These are phyloP conservation scores for Kodamaea sagamina DNA, from an alignment of 805 yeast genomes.

Conservation along the genomic window DNA sequence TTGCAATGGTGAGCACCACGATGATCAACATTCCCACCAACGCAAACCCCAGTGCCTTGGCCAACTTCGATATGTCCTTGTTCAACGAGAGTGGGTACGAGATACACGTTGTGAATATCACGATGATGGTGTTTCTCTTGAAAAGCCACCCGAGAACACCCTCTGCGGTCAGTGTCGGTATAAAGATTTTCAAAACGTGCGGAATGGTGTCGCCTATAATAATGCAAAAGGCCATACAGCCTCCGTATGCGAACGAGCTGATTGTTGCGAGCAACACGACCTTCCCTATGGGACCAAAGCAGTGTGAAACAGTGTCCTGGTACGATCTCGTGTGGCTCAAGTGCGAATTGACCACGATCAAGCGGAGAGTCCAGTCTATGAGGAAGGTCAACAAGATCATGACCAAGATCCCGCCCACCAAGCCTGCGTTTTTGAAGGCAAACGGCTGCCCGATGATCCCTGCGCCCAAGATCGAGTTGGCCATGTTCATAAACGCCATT, in stretches of 20 bases:
- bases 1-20: slow-evolving; percentile 65
- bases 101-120: slow-evolving; percentile 65
- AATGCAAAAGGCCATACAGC: slow-evolving; percentile 89
- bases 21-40: slow-evolving; percentile 80
- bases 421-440: slow-evolving; percentile 79
- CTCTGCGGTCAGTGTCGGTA: slow-evolving; percentile 46
- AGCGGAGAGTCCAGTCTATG: slow-evolving; percentile 83
- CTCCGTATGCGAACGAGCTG: slow-evolving; percentile 91
- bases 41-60: slow-evolving; percentile 86
- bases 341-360: slow-evolving; percentile 81
- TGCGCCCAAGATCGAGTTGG: slow-evolving; percentile 91
- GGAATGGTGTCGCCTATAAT: slow-evolving; percentile 96
- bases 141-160: slow-evolving; percentile 52
- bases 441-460: slow-evolving; percentile 94
- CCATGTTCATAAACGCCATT: slow-evolving; percentile 97
- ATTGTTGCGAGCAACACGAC: slow-evolving; percentile 69
- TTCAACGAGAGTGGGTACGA: slow-evolving; percentile 83
- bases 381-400: slow-evolving; percentile 62
- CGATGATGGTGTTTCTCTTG: slow-evolving; percentile 68
- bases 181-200: slow-evolving; percentile 72
- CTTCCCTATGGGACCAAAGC: slow-evolving; percentile 76
- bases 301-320: slow-evolving; percentile 79
- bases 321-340: slow-evolving; percentile 75
- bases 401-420: slow-evolving; percentile 68
- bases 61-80: slow-evolving; percentile 78